These are phyloP conservation scores for Microcos paniculata DNA, from an alignment of 345 rosid species.

Conservation along the genomic window DNA sequence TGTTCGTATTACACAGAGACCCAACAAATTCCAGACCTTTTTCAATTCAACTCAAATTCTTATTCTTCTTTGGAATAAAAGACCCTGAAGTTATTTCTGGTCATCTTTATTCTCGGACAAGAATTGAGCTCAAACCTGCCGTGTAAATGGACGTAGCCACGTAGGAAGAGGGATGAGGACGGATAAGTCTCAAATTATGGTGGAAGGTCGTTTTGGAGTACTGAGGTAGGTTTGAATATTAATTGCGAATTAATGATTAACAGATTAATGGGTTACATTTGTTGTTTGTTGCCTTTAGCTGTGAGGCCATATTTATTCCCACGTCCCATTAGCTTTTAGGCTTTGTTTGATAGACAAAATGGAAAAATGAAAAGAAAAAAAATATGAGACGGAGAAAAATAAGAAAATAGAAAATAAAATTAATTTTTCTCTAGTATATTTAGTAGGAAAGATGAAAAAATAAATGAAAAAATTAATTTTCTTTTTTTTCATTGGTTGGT, in stretches of 20 bases:
- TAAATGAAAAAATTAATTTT: no score
- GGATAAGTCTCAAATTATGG: not conserved
- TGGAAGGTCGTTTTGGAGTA: not conserved
- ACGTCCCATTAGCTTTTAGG: no score
- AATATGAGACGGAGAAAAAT: no score
- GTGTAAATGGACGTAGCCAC: no score
- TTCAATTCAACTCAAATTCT: not conserved
- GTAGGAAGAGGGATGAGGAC: not conserved
- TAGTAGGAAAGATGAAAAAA: no score
- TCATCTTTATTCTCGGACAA: not conserved
- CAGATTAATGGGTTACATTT: not conserved
- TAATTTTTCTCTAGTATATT: no score
- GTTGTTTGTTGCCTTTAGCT: not conserved
- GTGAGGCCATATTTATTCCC: not conserved
- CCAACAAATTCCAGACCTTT: no score
- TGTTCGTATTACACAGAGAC: not conserved
- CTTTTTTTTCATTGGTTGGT: no score
- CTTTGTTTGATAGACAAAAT: no score
- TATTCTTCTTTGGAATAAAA: not conserved
- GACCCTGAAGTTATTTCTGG: not conserved
- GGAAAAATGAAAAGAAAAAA: no score
- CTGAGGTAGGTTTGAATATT: not conserved
- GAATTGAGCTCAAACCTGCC: not conserved
- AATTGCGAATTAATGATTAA: not conserved
- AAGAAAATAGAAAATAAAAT: no score